Evolutionary conservation across 352 stramenopile genomes (phyloP).

Genomic region (Globisporangium nodosum): DNA sequence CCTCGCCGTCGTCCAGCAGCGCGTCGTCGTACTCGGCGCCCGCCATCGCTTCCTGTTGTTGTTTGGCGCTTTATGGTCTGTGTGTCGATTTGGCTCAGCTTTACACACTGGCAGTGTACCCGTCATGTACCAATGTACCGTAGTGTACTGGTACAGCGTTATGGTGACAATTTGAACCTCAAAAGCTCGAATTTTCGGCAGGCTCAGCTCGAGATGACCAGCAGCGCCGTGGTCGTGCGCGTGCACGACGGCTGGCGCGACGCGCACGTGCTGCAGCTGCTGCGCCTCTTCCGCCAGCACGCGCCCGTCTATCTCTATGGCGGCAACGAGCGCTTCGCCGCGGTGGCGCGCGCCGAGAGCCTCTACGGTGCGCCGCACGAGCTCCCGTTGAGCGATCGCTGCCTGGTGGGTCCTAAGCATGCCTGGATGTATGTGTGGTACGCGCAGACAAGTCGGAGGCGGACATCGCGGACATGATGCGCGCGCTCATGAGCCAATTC

Average conservation of each 20-base stretch:
- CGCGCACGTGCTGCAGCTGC: conserved; percentile 37
- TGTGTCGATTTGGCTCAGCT: too few species aligned
- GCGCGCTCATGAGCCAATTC: conserved; percentile 54
- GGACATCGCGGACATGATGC: conserved; percentile 43
- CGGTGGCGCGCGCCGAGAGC: not conserved
- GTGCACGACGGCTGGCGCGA: conserved; percentile 42
- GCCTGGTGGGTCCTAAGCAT: too few species aligned
- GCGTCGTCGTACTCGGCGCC: conserved; percentile 17
- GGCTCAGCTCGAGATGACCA: not conserved
- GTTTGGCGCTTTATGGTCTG: not conserved
- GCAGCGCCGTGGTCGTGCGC: conserved; percentile 12
- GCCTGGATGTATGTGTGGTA: not conserved
- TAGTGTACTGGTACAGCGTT: too few species aligned
- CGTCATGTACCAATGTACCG: too few species aligned
- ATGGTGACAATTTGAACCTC: too few species aligned
- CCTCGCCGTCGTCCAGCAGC: conserved; percentile 18
- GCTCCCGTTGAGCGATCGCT: too few species aligned
- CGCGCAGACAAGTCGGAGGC: conserved; percentile 25
- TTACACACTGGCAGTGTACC: too few species aligned
- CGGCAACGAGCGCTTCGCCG: conserved; percentile 34
- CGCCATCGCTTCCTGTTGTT: conserved; percentile 1
- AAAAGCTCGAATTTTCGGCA: not conserved
- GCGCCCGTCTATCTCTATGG: conserved; percentile 61
- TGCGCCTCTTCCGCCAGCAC: conserved; percentile 44
- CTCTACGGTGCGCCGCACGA: not conserved